Percentiles rank a stretch among this genome's conserved stretches.
These are phyloP conservation scores for Colletotrichum sp. DNA, from an alignment of 2,329 filamentous ascomycete species.

Conservation along the genomic window DNA sequence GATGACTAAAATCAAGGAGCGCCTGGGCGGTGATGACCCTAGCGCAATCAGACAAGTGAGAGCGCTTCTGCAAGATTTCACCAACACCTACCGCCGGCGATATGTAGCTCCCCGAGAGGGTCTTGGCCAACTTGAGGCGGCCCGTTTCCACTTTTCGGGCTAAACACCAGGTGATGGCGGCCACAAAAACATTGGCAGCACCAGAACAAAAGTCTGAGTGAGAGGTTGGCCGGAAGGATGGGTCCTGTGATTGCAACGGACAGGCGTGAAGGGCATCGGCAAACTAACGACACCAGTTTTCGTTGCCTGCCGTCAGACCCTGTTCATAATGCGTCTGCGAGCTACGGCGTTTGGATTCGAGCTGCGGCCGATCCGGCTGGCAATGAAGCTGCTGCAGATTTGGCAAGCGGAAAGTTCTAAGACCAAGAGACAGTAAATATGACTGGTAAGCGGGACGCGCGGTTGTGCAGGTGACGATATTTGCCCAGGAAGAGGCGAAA, in stretches of 20 bases:
- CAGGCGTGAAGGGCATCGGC: not conserved
- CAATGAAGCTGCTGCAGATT: not conserved
- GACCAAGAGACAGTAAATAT: not conserved
- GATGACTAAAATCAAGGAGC: constrained; percentile 80
- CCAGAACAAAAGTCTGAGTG: not conserved
- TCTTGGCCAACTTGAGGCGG: constrained; percentile 83
- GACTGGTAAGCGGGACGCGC: not conserved
- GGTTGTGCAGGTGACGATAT: not conserved
- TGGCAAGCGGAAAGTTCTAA: not conserved
- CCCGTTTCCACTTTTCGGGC: constrained; percentile 76
- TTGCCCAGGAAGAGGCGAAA: not conserved
- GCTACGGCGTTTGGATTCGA: not conserved
- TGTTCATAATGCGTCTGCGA: not conserved
- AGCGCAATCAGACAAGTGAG: constrained; percentile 77
- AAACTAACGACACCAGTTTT: not conserved
- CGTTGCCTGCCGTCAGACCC: not conserved
- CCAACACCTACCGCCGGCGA: constrained; percentile 88
- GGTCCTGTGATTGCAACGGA: not conserved
- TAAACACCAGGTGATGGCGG: not conserved
- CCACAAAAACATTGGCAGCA: not conserved
- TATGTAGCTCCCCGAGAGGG: constrained; percentile 97
- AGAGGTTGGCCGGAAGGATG: not conserved
- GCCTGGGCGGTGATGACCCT: constrained; percentile 68
- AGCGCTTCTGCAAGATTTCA: constrained; percentile 91
- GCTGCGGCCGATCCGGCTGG: not conserved